Conservation (phyloP, 805 yeast genomes). For the Saccharomycopsis lassenensis region DNA sequence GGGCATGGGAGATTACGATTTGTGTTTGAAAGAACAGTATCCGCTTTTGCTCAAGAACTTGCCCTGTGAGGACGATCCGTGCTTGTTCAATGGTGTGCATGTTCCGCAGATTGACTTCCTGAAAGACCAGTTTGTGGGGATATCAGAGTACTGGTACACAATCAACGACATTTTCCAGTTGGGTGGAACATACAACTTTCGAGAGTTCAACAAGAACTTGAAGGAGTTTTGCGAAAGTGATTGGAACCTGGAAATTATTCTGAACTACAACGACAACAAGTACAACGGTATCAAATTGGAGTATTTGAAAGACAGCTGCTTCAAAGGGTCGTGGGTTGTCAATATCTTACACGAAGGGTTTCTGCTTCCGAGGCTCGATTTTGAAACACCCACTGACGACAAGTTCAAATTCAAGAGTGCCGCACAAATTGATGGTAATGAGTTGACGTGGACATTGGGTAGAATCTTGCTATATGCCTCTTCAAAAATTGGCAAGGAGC, state of each 20-base stretch:
- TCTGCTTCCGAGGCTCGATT: conserved; percentile 62
- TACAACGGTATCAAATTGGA: conserved; percentile 49
- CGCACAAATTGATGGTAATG: conserved; percentile 68
- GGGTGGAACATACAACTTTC: conserved; percentile 82
- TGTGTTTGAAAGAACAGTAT: conserved; percentile 59
- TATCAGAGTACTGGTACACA: conserved; percentile 96
- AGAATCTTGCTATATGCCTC: conserved; percentile 76
- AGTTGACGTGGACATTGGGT: conserved; percentile 93
- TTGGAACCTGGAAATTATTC: conserved; percentile 47
- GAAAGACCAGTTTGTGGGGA: conserved; percentile 78
- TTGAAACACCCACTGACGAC: conserved; percentile 32
- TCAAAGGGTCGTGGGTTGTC: conserved; percentile 91
- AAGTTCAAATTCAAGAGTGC: conserved; percentile 74
- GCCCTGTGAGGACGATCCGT: conserved; percentile 82
- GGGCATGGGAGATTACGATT: conserved; percentile 74
- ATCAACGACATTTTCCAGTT: conserved; percentile 83
- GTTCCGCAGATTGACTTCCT: conserved; percentile 80
- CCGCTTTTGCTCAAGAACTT: conserved; percentile 68
- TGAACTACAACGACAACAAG: conserved; percentile 39
- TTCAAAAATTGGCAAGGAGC: conserved; percentile 34
- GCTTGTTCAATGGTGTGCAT: conserved; percentile 90
- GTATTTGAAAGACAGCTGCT: conserved; percentile 66
- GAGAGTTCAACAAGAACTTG: conserved; percentile 53
- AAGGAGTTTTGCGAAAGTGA: conserved; percentile 63
- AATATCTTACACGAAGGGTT: conserved; percentile 89